Base-by-base conservation (phyloP, 768 basidiomycete species). In the Cubamyces lactineus region DNA sequence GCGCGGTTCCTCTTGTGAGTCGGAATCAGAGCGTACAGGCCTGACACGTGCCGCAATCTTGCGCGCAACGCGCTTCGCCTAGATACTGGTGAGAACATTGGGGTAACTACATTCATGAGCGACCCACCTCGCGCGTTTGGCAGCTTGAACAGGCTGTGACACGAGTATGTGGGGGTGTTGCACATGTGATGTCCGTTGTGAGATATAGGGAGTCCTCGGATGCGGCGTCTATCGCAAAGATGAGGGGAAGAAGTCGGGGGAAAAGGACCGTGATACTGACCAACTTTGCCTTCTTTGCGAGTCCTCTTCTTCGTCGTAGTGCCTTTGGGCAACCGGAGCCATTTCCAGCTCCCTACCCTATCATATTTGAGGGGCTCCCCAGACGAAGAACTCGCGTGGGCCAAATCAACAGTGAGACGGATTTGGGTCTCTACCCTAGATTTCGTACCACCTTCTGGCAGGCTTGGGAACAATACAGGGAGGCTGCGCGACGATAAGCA, bases 401-500 rank as follows among this genome's bases (percentile, higher is more conserved):
- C 89, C 51, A 93, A 79, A 70, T 94, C 90, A 41, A 96, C 79
- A 3, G 88, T 85, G 42, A 96, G 84, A 70, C 94, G 87, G 51
- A 96, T 87, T 79, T 96, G 94, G 2, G 94, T 96, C 74, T 96
- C 94, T n/a, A 96, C 94, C 38, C 94, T 85, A 49, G 91, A 94
- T 75, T 96, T 96, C 15, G 94, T 88, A 24, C 94, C 94, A 46
- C 79, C 77, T 67, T 86, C 84, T 5, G 94, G 93, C 56, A 96
- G 86, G 69, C 86, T 92, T 21, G 92, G 91, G 45, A 93, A 86
- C 72, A 92, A 80, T 59, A 96, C 89, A 24, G 91, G 83, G 58
- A 94, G 82, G 69, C 92, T 94, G 67, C 17, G 39, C 23, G 53
- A 40, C 21, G 38, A 57, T 52, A 40, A 63, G 52, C 11, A 17